Evolutionary conservation across 139 green algal genomes (phyloP), one percentile per base, ranked within the genome.

Genomic region (Gonium pectorale): DNA sequence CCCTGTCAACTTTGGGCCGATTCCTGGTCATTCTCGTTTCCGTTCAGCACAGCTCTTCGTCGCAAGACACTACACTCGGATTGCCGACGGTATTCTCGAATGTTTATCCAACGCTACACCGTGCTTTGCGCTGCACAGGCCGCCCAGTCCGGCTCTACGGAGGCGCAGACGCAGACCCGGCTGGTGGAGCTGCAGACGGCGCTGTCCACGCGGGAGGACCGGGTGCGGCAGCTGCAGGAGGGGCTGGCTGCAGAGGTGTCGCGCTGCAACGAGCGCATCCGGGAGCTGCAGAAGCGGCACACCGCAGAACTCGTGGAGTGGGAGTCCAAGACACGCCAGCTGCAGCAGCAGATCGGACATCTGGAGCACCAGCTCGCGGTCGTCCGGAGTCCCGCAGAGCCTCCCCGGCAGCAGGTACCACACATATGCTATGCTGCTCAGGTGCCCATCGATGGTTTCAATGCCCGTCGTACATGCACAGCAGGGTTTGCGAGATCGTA

Each of bases 191-290:
- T 81, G 73, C 73, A 81, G 26, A 29, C 37, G 2, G n/a, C 54
- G 27, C 27, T 81, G 13, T 8, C 37, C 1, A 0, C 15, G 37
- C 54, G 54, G 4, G 73, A 81, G 6, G 54, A 69, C 26, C 73
- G 54, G 26, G n/a, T 81, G 1, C 56, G 38, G 37, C 73, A 81
- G 54, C 73, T 81, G 37, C 46, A 60, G 33, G 69, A 44, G 17
- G 69, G 31, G 5, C 29, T 2, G 31, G 69, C 69, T 15, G 44
- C 44, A 3, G 69, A 79, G 15, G 46, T n/a, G 2, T 26, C 26
- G 2, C 73, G 66, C 24, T 33, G 37, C 27, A 29, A 83, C 4
- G 40, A 8, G 31, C 77, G 43, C 17, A 6, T 51, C 6, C 43
- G 43, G 27, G 31, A 83, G 62, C 77, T 83, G n/a, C 38, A 73